These are phyloP conservation scores for Incumbomyces delicatus DNA, from an alignment of 2,329 filamentous ascomycete species.

Conservation along the genomic window DNA sequence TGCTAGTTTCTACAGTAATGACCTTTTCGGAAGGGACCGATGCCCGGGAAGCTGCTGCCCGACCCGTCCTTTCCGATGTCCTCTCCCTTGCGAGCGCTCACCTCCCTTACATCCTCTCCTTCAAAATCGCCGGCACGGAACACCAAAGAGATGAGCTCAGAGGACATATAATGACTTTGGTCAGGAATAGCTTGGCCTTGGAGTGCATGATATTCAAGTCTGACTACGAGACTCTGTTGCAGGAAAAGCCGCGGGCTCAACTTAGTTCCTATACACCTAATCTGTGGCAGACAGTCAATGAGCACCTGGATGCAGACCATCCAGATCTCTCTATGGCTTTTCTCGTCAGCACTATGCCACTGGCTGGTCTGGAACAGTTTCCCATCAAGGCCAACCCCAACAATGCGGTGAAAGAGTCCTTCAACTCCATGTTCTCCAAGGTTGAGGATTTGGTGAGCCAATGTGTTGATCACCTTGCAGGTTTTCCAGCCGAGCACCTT, in stretches of 20 bases:
- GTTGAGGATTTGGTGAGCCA: constrained; percentile 56
- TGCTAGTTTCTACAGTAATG: constrained; percentile 36
- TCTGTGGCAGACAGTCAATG: constrained; percentile 69
- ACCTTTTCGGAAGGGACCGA: constrained; percentile 39
- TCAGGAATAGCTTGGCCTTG: constrained; percentile 56
- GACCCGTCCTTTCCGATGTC: constrained; percentile 39
- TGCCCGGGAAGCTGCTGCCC: constrained; percentile 35
- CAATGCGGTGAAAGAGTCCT: constrained; percentile 52
- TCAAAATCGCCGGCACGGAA: constrained; percentile 29
- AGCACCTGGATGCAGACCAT: constrained; percentile 56
- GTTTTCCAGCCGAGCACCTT: constrained; percentile 62
- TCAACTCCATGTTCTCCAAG: constrained; percentile 63
- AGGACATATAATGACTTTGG: constrained; percentile 51
- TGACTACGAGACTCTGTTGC: constrained; percentile 57
- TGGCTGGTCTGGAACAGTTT: constrained; percentile 70
- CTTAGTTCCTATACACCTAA: constrained; percentile 57
- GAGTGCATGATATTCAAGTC: constrained; percentile 61
- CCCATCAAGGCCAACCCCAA: constrained; percentile 36
- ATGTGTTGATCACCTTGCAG: constrained; percentile 68
- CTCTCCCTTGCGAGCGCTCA: constrained; percentile 38
- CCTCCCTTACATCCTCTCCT: constrained; percentile 49
- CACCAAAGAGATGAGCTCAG: constrained; percentile 39
- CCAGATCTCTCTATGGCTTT: constrained; percentile 66
- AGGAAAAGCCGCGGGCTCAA: neutral
- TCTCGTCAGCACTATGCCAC: constrained; percentile 57